Evolutionary conservation across 768 basidiomycete species (phyloP), one percentile per base, ranked within the genome.

Genomic region (Amanita thiersii): DNA sequence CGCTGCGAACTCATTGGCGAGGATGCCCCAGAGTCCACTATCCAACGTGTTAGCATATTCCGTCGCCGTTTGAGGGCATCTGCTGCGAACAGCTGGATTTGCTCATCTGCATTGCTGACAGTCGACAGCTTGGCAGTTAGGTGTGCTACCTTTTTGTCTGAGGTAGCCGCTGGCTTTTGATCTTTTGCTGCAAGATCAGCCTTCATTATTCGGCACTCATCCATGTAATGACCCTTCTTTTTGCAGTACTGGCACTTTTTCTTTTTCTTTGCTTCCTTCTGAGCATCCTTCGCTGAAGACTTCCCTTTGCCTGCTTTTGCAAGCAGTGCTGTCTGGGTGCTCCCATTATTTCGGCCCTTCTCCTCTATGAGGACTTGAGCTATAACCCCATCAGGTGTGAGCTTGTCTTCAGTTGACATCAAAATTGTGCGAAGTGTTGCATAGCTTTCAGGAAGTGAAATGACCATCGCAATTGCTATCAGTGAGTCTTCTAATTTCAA

Each of bases 211-310:
- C 46, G 5, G 26, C 51, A 52, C 20, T 52, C 51, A 17, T 20
- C 4, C 23, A 49, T 52, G 15, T 40, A 38, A 37, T 52, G 51
- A n/a, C 51, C 46, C 29, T 46, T 46, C 44, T 50, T 49, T 20
- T 46, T 44, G 30, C 51, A 52, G 41, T 52, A 44, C 15, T 41
- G 1, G 20, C 48, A 52, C n/a, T 34, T 49, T 11, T 36, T 18
- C 9, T 28, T n/a, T 33, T 40, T 47, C 20, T 45, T 33, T 4
- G 14, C 41, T 2, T 36, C 30, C n/a, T 36, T 31, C 14, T 20
- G n/a, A n/a, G n/a, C 28, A 19, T 23, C 43, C 18, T 48, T 48
- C 5, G 5, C n/a, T n/a, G n/a, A n/a, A n/a, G n/a, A 5, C 32
- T 33, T 30, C 2, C 40, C 44, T 48, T 47, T 41, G 8, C 24